Evolutionary conservation across 2,329 filamentous ascomycete genomes (phyloP).

Genomic region (Xylaria sp.): DNA sequence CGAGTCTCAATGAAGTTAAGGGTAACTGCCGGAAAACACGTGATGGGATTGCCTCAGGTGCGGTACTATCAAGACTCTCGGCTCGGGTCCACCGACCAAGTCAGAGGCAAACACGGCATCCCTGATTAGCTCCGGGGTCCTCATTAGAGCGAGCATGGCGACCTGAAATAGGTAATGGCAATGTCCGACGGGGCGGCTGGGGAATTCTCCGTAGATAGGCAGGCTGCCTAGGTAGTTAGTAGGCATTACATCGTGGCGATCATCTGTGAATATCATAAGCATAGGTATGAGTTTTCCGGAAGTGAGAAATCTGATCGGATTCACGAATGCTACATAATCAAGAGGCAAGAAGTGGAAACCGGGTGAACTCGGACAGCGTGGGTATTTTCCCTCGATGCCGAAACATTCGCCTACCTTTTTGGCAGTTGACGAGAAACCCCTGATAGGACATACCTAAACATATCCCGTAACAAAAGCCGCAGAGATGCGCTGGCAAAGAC

Average conservation of each 20-base stretch:
- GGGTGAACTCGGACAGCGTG: not conserved
- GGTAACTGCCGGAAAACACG: not conserved
- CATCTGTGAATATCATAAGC: not conserved
- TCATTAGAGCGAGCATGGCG: not conserved
- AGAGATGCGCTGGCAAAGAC: not conserved
- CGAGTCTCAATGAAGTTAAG: constrained; percentile 14
- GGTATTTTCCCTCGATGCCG: not conserved
- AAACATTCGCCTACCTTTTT: not conserved
- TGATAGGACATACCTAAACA: too few relatives aligned
- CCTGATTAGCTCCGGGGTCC: not conserved
- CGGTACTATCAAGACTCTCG: not conserved
- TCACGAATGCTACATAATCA: not conserved
- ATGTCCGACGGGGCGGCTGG: not conserved
- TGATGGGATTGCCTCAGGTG: not conserved
- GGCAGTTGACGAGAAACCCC: not conserved
- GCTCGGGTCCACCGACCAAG: not conserved
- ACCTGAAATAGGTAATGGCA: not conserved
- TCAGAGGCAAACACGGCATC: not conserved
- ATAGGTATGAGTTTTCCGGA: not conserved
- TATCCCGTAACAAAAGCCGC: too few relatives aligned
- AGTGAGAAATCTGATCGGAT: not conserved
- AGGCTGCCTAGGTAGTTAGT: not conserved
- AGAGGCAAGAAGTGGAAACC: not conserved
- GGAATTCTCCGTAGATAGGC: not conserved
- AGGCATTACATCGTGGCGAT: not conserved